These are phyloP conservation scores for Ustilago hordei DNA, from an alignment of 1,284 basidiomycete species.

Conservation along the genomic window DNA sequence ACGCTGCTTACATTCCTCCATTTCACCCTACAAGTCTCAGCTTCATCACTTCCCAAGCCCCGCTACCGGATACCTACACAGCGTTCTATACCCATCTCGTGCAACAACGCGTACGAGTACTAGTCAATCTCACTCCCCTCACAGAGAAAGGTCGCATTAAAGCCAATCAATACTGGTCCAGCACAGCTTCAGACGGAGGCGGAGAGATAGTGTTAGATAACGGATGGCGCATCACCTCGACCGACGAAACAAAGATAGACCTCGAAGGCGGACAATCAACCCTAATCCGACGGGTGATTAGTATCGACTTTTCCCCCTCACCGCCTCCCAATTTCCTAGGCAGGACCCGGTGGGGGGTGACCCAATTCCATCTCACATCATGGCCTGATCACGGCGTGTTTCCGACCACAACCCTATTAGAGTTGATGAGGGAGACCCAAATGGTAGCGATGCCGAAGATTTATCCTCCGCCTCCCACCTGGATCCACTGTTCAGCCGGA, in stretches of 20 bases:
- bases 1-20: constrained; percentile 58
- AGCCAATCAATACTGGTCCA: constrained; percentile 66
- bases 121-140: constrained; percentile 67
- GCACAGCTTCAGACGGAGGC: not conserved
- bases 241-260: constrained; percentile 2
- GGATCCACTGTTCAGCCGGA: constrained; percentile 79
- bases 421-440: constrained; percentile 41
- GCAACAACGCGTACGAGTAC: constrained; percentile 27
- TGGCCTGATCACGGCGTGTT: constrained; percentile 89
- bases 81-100: constrained; percentile 77
- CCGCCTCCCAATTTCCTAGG: not conserved
- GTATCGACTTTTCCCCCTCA: constrained; percentile 9
- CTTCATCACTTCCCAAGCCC: constrained; percentile 96
- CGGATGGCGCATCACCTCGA: constrained; percentile 21
- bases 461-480: constrained; percentile 75
- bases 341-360: constrained; percentile 69
- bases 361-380: constrained; percentile 78
- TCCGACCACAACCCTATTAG: constrained; percentile 53
- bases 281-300: constrained; percentile 22
- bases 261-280: constrained; percentile 28
- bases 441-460: constrained; percentile 63
- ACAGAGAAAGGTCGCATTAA: constrained; percentile 56
- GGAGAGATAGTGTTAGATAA: constrained; percentile 18
- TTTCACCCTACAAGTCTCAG: constrained; percentile 30
- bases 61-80: constrained; percentile 85